A percentile compares a stretch with the other conserved stretches of the same genome.
These are phyloP conservation scores for Glaciozyma martinii DNA, from an alignment of 768 basidiomycete species.

Conservation along the genomic window DNA sequence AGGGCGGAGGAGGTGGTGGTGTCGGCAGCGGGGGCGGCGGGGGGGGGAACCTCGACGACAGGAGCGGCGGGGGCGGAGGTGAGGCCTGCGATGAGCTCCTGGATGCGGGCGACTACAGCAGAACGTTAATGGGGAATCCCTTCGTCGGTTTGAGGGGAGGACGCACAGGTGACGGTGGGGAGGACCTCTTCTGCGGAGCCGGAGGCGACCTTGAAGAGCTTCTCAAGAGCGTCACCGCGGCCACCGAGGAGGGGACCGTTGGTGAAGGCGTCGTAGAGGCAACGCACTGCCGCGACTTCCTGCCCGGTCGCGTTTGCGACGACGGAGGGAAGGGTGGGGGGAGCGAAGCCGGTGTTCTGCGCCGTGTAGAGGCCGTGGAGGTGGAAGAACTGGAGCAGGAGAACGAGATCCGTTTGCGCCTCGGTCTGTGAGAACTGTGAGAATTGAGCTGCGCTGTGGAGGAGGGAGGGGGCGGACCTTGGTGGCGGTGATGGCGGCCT, in stretches of 20 bases:
- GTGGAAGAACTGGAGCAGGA: slow-evolving; percentile 36
- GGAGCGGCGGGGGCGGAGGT: slow-evolving; percentile 29
- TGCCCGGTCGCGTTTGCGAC: slow-evolving; percentile 31
- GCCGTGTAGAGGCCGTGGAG: slow-evolving; percentile 32
- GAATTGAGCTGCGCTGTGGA: not conserved
- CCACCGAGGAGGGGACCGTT: slow-evolving; percentile 32
- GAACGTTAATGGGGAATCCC: not conserved
- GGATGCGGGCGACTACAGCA: slow-evolving; percentile 21
- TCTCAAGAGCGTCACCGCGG: slow-evolving; percentile 29
- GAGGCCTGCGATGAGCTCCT: slow-evolving; percentile 32
- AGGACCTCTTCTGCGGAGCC: slow-evolving; percentile 25
- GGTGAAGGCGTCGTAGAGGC: slow-evolving; percentile 28
- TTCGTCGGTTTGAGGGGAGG: not conserved
- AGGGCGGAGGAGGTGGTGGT: slow-evolving; percentile 9
- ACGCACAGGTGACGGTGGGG: slow-evolving; percentile 33
- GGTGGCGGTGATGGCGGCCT: slow-evolving; percentile 22
- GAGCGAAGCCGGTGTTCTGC: slow-evolving; percentile 12
- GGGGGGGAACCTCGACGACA: not conserved
- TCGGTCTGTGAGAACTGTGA: slow-evolving; percentile 4
- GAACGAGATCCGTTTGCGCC: slow-evolving; percentile 23
- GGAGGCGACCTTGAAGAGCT: slow-evolving; percentile 22
- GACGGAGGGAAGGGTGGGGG: slow-evolving; percentile 26
- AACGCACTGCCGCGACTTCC: slow-evolving; percentile 32
- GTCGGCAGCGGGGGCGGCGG: not conserved
- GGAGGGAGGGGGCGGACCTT: slow-evolving; percentile 20